Evolutionary conservation across 2,329 filamentous ascomycete species (phyloP), one percentile per base, ranked within the genome.

Genomic region (Epichloe scottii): DNA sequence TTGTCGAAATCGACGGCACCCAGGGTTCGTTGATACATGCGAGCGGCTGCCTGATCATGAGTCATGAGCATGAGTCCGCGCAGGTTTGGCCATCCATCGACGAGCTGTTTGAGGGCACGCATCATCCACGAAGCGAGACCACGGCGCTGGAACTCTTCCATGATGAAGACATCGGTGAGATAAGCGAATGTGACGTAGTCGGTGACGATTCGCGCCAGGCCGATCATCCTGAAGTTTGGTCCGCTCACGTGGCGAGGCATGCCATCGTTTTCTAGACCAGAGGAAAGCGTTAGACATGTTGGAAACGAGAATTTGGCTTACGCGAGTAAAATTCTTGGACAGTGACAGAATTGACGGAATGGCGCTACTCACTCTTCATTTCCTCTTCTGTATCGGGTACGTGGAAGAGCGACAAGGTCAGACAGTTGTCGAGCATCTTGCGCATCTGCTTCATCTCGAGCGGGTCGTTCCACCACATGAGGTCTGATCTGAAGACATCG

Each of bases 121-220:
- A 86, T 75, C 60, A 87, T 66, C 81, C 82, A 87, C 42, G 69
- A 75, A 3, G 79, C 84, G 1, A 88, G 69, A 0, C 84, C 83
- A 10, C 72, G 68, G 4, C 77, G 74, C 60, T 84, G 81, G 58
- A 80, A 77, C 39, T 75, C 71, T 0, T 76, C 70, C 3, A 79
- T 62, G 21, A 87, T 70, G 62, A 84, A 87, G 19, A 87, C 79
- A 59, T 87, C 84, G 26, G 83, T 84, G 50, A 72, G 66, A 53
- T 85, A 89, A 35, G 77, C 81, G 57, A 87, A 79, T 0, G 83
- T 84, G 45, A 80, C 74, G 58, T 78, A 76, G 64, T 89, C 85
- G 8, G 84, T 89, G 48, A 88, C 69, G n/a, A 85, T 64, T 35
- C 85, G 68, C 45, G 67, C 65, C 50, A 72, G 64, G 51, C 70